These are phyloP conservation scores for Diaporthe citriasiana DNA, from an alignment of 2,329 filamentous ascomycete species.

Conservation along the genomic window DNA sequence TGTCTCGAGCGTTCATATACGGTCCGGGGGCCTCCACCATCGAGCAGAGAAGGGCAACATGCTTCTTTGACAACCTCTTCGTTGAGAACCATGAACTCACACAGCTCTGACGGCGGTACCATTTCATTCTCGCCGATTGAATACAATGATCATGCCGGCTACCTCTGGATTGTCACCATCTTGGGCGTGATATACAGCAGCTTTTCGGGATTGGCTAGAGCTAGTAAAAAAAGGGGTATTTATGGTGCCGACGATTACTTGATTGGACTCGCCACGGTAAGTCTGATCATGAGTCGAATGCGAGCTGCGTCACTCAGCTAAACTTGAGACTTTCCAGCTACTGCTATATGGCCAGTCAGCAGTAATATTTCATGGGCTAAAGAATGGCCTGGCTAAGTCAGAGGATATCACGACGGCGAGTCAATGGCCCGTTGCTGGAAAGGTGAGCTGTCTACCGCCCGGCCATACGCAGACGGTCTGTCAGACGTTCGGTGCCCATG, in stretches of 20 bases:
- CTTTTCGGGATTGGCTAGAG: conserved; percentile 15
- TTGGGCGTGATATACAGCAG: conserved; percentile 24
- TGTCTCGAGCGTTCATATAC: conserved; percentile 7
- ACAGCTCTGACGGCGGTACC: neutral
- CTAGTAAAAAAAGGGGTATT: conserved; percentile 16
- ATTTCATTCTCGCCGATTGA: conserved; percentile 13
- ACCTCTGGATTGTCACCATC: conserved; percentile 36
- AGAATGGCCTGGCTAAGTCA: conserved; percentile 24
- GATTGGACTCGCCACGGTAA: conserved; percentile 26
- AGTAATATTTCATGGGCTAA: conserved; percentile 3
- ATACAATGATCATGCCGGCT: conserved; percentile 22
- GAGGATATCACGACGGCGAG: neutral
- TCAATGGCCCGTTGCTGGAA: conserved; percentile 15
- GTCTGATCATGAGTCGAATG: neutral
- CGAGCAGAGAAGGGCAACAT: neutral
- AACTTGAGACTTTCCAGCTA: neutral
- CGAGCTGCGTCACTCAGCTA: neutral
- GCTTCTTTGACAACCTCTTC: neutral
- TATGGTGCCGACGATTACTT: conserved; percentile 35
- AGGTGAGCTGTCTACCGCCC: neutral
- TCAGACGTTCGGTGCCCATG: no score
- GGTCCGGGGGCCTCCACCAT: neutral
- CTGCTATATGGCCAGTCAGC: conserved; percentile 14
- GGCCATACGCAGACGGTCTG: no score
- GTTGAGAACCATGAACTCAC: conserved; percentile 1